These are phyloP conservation scores for Arthroderma sp. DNA, from an alignment of 2,329 filamentous ascomycete species.

Conservation along the genomic window DNA sequence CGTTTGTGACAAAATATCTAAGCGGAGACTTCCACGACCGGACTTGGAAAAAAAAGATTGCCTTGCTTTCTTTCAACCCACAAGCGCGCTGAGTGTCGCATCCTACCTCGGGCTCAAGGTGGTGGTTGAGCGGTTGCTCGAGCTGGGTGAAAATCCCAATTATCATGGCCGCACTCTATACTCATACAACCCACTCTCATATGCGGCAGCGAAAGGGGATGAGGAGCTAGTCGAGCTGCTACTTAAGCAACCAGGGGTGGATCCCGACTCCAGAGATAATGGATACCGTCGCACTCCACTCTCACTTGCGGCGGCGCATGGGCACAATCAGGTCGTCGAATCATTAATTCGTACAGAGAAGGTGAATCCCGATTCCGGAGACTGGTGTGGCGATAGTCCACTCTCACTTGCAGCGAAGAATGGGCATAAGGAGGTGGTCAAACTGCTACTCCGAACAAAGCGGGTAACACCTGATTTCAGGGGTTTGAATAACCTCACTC, in stretches of 20 bases:
- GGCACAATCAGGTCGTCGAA: not conserved
- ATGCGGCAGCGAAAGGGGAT: not conserved
- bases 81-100: not conserved
- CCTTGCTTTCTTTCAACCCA: not conserved
- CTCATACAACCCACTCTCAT: too few relatives aligned
- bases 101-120: conserved; percentile 5
- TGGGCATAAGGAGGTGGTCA: not conserved
- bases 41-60: not conserved
- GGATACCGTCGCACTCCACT: not conserved
- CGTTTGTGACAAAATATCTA: not conserved
- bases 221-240: not conserved
- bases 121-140: conserved; percentile 1
- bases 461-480: too few relatives aligned
- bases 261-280: too few relatives aligned
- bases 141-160: not conserved
- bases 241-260: not conserved
- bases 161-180: too few relatives aligned
- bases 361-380: too few relatives aligned
- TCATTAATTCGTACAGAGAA: not conserved
- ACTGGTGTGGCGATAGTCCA: not conserved
- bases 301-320: not conserved
- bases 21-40: not conserved
- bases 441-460: not conserved
- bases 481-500: not conserved
- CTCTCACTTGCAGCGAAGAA: not conserved